Base-by-base conservation (phyloP, 129 eudicot genomes). In the Centrapalus pauciflorus region DNA sequence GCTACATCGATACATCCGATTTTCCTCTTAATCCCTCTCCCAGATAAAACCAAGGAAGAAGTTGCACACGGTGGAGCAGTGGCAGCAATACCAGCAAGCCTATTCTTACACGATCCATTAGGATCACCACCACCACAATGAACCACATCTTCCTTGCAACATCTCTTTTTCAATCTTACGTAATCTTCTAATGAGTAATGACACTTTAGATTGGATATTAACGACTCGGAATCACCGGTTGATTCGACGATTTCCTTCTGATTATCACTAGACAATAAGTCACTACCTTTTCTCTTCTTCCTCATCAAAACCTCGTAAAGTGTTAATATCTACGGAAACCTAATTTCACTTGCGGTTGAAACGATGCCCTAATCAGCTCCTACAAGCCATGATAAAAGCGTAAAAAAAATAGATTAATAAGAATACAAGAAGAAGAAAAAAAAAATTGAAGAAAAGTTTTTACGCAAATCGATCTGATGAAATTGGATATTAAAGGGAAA, bases 251-350 rank as follows among this genome's bases (percentile, higher is more conserved):
- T 40, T 8, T 69, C 77, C 8, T 75, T 56, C 33, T 52, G 54
- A 13, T 71, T 62, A n/a, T 58, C 73, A 52, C 50, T 55, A 27
- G 74, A 61, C 50, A 74, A 40, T 24, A 79, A 52, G 40, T 84
- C 90, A 56, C 88, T 71, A 4, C 96, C 96, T 74, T 89, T 89
- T 60, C 96, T 74, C 82, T 89, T 89, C 84, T 83, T 89, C 85
- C 82, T 82, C 93, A 80, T 83, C 65, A 77, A 73, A 24, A 57
- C 50, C 43, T 41, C 7, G 7, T 24, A 3, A 17, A 8, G 32
- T 26, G 32, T 26, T 48, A 43, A 23, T 20, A 45, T 12, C 27
- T 19, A 50, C 11, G 60, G 25, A 29, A 65, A 41, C 61, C 72
- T 45, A 33, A 62, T 28, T 55, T 16, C 56, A 56, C 23, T 32